Evolutionary conservation across 345 rosid genomes (phyloP).

Genomic region (Acer negundo): DNA sequence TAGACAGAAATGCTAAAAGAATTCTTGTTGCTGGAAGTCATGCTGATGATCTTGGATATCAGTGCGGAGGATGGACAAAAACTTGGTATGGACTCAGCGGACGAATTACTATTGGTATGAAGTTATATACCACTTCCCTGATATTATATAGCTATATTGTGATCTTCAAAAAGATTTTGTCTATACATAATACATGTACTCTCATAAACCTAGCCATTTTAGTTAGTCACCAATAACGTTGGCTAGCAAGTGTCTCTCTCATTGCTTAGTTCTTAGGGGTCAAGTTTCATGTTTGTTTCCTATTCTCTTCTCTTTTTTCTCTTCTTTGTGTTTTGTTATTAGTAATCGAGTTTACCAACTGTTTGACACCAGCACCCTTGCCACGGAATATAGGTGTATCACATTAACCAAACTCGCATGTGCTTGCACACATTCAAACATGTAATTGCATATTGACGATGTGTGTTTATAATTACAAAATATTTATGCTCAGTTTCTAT

Average conservation of each 20-base stretch:
- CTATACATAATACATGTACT: not conserved
- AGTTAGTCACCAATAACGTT: not conserved
- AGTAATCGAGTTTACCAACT: not conserved
- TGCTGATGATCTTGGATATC: slow-evolving; percentile 87
- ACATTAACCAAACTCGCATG: not conserved
- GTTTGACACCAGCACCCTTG: not conserved
- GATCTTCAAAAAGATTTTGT: not conserved
- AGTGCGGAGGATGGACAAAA: slow-evolving; percentile 92
- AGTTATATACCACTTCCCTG: not conserved
- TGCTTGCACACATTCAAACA: not conserved
- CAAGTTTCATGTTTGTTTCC: not conserved
- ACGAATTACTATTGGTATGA: slow-evolving; percentile 78
- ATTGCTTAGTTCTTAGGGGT: not conserved
- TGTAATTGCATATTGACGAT: not conserved
- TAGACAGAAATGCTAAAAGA: slow-evolving; percentile 61
- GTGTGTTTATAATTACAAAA: not conserved
- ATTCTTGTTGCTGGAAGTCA: slow-evolving; percentile 80
- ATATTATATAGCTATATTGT: not conserved
- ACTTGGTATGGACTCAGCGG: slow-evolving; percentile 71
- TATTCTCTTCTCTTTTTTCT: not conserved
- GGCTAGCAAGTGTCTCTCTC: not conserved
- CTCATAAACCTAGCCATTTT: not conserved
- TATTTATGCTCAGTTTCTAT: no score
- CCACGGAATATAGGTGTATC: not conserved
- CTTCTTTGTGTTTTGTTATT: not conserved